Conservation (phyloP, 1,284 basidiomycete genomes). For the Cutaneotrichosporon dermatis region DNA sequence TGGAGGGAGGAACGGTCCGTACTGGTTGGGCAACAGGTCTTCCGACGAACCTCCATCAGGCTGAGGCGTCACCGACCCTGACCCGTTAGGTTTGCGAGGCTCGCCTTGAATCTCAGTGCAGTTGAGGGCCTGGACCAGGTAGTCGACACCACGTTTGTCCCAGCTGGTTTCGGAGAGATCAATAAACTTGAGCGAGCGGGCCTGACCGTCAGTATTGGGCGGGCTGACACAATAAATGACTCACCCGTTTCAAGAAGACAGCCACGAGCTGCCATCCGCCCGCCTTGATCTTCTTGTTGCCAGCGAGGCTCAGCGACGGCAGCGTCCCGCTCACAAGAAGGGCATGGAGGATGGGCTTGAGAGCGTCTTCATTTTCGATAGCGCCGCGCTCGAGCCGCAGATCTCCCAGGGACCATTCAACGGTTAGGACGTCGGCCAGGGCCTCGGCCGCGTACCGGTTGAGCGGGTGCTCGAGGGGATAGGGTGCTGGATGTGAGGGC, state of each 20-base stretch:
- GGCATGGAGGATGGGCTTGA: slow-evolving; percentile 87
- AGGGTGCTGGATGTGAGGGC: slow-evolving; percentile 13
- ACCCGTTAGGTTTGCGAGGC: not conserved
- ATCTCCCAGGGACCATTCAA: slow-evolving; percentile 83
- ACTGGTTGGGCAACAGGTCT: slow-evolving; percentile 12
- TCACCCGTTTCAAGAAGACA: slow-evolving; percentile 68
- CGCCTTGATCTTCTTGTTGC: slow-evolving; percentile 74
- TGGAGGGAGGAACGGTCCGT: slow-evolving; percentile 39
- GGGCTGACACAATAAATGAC: slow-evolving; percentile 16
- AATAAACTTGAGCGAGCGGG: slow-evolving; percentile 70
- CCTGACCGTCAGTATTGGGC: slow-evolving; percentile 48
- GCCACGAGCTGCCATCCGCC: slow-evolving; percentile 76
- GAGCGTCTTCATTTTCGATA: slow-evolving; percentile 69
- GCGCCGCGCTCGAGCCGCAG: slow-evolving; percentile 70
- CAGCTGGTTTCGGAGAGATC: slow-evolving; percentile 84
- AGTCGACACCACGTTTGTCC: slow-evolving; percentile 79
- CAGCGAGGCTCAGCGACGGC: slow-evolving; percentile 77
- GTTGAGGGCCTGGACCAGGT: slow-evolving; percentile 66
- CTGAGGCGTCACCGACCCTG: not conserved
- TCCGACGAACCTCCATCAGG: slow-evolving; percentile 9
- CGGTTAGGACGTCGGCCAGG: slow-evolving; percentile 78
- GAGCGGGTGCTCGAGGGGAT: slow-evolving; percentile 54
- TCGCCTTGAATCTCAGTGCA: slow-evolving; percentile 11
- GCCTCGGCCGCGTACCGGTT: slow-evolving; percentile 66
- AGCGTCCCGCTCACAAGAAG: slow-evolving; percentile 78